Evolutionary conservation across 352 stramenopile genomes (phyloP).

Genomic region (Phytophthora macrochlamydospora): DNA sequence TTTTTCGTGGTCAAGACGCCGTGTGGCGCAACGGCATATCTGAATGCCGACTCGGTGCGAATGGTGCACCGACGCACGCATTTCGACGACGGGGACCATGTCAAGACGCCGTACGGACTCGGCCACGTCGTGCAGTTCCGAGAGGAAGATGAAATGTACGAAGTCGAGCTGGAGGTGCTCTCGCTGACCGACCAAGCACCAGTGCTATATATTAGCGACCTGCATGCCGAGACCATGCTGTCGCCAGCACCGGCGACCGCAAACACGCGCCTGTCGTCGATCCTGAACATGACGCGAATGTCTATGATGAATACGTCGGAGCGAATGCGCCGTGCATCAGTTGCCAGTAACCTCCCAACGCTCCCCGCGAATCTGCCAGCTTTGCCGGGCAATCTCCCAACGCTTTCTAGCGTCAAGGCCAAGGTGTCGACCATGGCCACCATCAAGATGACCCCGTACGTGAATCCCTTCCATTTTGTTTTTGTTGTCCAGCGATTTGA

Average conservation of each 20-base stretch:
- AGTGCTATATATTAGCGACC: conserved; percentile 54
- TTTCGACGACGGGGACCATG: conserved; percentile 51
- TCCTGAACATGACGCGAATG: conserved; percentile 73
- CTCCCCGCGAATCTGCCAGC: conserved; percentile 37
- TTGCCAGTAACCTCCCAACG: conserved; percentile 51
- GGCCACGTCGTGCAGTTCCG: conserved; percentile 54
- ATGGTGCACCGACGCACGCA: conserved; percentile 58
- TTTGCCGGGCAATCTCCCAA: conserved; percentile 54
- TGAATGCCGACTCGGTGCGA: conserved; percentile 54
- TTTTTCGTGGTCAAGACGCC: conserved; percentile 62
- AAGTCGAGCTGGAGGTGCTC: conserved; percentile 50
- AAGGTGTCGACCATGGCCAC: conserved; percentile 74
- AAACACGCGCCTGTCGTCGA: conserved; percentile 72
- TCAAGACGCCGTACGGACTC: conserved; percentile 58
- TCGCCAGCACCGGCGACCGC: conserved; percentile 27
- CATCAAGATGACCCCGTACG: conserved; percentile 72
- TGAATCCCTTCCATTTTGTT: conserved; percentile 6
- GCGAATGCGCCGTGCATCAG: conserved; percentile 65
- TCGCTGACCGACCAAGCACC: conserved; percentile 30
- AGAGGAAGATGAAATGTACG: conserved; percentile 63
- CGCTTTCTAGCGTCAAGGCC: conserved; percentile 70
- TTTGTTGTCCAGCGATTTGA: background rate
- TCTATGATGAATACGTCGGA: conserved; percentile 72
- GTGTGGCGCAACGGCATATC: conserved; percentile 50
- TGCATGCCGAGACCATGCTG: conserved; percentile 48